Base-by-base conservation (phyloP, 495 filamentous ascomycete genomes). In the Trichoderma erinaceum region DNA sequence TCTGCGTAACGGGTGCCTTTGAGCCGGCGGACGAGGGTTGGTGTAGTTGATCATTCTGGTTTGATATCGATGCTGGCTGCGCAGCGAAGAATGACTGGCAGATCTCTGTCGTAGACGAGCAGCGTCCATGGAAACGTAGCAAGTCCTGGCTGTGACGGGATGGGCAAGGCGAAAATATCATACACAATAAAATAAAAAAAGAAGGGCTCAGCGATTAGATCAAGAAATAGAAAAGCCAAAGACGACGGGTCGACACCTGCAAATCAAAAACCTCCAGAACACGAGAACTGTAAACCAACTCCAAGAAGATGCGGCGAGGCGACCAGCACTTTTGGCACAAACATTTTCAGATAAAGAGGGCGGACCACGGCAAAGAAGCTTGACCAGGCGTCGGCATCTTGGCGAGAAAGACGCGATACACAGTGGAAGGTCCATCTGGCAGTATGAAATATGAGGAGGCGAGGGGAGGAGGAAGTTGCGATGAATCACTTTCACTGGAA, bases 1-100 rank as follows among this genome's bases (percentile, higher is more conserved):
- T 56, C 71, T 76, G 46, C 76, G 75, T 15, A 80, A 76, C 4
- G 78, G 77, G 44, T 65, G 71, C 8, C 66, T 64, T 5, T 78
- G 75, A 38, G 72, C 71, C 25, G 74, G 65, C 16, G 75, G 73
- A 18, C 70, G 70, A 70, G 35, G 64, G 44, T 41, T 41, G 4
- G 41, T 43, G 64, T 41, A 41, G 38, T 41, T 65, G 64, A 27
- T 65, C 64, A 46, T 46, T 43, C 64, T 65, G 64, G 7, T 21
- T 21, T 65, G 64, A 65, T 41, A 41, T 29, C 35, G 64, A 41
- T 41, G 23, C 64, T 65, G 64, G 64, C 35, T 46, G 64, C 21
- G 64, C 32, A 61, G 27, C 56, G 56, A 61, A n/a, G 32, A 43
- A 41, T 65, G 64, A 21, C 64, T 65, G 35, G 64, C 64, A 46